These are phyloP conservation scores for Saccharomycopsis sp. DNA, from an alignment of 805 yeast genomes.

Conservation along the genomic window DNA sequence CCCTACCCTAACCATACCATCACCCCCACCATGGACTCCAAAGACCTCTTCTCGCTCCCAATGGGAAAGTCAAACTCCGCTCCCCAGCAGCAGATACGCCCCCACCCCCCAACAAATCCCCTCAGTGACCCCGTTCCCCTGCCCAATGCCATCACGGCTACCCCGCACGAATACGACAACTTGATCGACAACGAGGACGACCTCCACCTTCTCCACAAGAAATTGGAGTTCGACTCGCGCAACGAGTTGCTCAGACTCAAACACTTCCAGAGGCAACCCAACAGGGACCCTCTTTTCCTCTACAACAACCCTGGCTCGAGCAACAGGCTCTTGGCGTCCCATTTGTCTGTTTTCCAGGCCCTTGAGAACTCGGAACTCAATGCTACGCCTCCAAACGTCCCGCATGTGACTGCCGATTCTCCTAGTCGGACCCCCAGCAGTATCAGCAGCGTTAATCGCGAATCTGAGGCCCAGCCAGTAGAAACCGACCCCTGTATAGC, in stretches of 20 bases:
- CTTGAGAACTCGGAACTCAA: constrained; percentile 19
- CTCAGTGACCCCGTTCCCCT: background rate
- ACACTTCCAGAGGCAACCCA: background rate
- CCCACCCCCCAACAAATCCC: background rate
- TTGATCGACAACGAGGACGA: constrained; percentile 1
- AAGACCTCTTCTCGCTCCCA: background rate
- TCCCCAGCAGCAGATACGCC: background rate
- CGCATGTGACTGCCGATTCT: background rate
- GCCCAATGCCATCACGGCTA: background rate
- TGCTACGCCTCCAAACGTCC: background rate
- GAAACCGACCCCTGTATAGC: background rate
- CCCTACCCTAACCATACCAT: background rate
- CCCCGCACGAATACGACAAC: background rate
- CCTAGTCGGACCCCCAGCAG: background rate
- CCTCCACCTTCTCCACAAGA: background rate
- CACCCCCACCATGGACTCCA: background rate
- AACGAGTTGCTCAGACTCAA: background rate
- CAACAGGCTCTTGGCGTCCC: constrained; percentile 17
- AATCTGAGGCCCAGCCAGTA: background rate
- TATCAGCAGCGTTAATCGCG: background rate
- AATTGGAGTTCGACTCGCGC: background rate
- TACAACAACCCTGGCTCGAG: background rate
- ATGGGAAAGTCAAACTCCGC: constrained; percentile 1
- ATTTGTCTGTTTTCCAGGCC: constrained; percentile 17
- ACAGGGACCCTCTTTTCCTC: too few relatives aligned